phyloP scores from a whole-genome alignment of 2,329 filamentous ascomycete genomes.

The Colletotrichum aenigma region DNA sequence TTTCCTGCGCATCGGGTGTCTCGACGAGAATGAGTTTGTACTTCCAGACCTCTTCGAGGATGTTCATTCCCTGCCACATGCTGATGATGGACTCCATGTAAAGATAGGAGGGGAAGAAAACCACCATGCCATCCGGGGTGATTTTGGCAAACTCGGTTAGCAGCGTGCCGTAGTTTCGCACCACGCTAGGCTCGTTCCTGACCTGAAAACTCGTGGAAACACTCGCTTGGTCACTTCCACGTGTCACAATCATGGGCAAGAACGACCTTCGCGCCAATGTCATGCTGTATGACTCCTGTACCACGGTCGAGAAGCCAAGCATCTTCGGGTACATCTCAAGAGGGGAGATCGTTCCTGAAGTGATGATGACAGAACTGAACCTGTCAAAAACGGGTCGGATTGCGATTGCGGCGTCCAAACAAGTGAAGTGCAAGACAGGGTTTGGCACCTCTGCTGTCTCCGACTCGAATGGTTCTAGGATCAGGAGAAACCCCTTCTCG shows the following conservation, averaged over 20 bases:
- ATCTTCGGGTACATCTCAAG: constrained; percentile 99
- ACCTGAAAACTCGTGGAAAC: constrained; percentile 95
- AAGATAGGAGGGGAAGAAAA: constrained; percentile 97
- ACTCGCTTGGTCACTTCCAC: constrained; percentile 90
- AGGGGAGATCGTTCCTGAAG: constrained; percentile 94
- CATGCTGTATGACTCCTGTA: constrained; percentile 98
- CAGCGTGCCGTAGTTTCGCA: constrained; percentile 93
- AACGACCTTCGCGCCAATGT: constrained; percentile 94
- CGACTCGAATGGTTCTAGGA: constrained; percentile 96
- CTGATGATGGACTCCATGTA: constrained; percentile 99
- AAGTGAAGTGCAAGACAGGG: constrained; percentile 95
- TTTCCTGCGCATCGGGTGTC: constrained; percentile 97
- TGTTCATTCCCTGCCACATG: constrained; percentile 99
- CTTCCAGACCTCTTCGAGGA: constrained; percentile 97
- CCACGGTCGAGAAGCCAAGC: constrained; percentile 89
- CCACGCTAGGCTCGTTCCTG: constrained; percentile 93
- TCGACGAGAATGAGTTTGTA: constrained; percentile 98
- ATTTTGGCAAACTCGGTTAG: constrained; percentile 95
- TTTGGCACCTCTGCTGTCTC: constrained; percentile 96
- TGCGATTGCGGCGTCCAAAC: constrained; percentile 94
- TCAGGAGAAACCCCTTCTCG: constrained; percentile 93
- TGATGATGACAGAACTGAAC: constrained; percentile 98
- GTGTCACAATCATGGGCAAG: constrained; percentile 95
- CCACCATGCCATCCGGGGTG: constrained; percentile 96
- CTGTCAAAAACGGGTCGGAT: constrained; percentile 98